Evolutionary conservation across 768 basidiomycete genomes (phyloP).

Genomic region (Suillus tomentosus): DNA sequence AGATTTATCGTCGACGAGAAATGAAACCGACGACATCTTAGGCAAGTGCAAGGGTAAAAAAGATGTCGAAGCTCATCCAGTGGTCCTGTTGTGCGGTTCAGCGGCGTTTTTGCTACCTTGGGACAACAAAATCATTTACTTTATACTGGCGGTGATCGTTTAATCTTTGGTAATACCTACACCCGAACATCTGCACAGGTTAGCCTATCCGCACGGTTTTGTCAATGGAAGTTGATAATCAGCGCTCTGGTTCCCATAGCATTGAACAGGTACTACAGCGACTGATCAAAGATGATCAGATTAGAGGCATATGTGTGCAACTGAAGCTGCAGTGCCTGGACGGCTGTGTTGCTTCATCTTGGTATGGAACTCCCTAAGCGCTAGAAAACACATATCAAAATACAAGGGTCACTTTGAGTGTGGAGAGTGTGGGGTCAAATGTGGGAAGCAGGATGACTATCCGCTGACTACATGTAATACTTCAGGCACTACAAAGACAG

Average conservation of each 20-base stretch:
- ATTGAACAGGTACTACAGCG: not conserved
- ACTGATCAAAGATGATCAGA: not conserved
- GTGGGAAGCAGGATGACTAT: no score
- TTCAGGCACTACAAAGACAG: no score
- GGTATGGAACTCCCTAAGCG: not conserved
- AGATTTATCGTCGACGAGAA: constrained; percentile 35
- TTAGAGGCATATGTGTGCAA: not conserved
- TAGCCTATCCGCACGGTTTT: not conserved
- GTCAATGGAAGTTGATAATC: not conserved
- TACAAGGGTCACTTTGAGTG: not conserved
- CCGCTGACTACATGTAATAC: no score
- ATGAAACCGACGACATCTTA: constrained; percentile 29
- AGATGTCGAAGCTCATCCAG: not conserved
- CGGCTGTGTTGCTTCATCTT: not conserved
- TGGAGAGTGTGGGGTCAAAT: not conserved
- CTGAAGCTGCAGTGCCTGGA: not conserved
- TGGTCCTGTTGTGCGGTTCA: not conserved
- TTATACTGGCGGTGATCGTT: not conserved
- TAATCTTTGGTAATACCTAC: not conserved
- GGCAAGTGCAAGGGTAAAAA: not conserved
- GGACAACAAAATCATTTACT: not conserved
- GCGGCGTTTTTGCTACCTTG: not conserved
- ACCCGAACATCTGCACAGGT: not conserved
- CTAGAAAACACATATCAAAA: not conserved
- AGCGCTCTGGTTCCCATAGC: not conserved